A percentile compares a stretch with the other conserved stretches of the same genome.
These are phyloP conservation scores for Hyphodiscus hymeniophilus DNA, from an alignment of 495 filamentous ascomycete species.

Conservation along the genomic window DNA sequence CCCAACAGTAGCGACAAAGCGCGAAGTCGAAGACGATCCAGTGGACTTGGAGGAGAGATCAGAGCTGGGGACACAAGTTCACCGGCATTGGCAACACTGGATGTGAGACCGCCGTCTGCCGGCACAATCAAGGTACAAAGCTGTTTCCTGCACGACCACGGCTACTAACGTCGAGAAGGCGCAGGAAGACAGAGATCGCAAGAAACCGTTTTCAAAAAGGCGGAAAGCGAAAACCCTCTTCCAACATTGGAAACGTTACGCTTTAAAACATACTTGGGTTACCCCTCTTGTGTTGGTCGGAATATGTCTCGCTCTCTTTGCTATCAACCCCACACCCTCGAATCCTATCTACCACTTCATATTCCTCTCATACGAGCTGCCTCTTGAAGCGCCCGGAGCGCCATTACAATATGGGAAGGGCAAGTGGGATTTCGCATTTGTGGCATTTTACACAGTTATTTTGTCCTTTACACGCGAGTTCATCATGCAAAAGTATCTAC, in stretches of 20 bases:
- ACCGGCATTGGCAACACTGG: constrained; percentile 21
- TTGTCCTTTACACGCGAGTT: constrained; percentile 93
- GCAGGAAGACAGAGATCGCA: constrained; percentile 22
- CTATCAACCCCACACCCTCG: constrained; percentile 65
- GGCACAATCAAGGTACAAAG: constrained; percentile 18
- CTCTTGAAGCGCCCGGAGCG: constrained; percentile 38
- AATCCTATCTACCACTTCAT: constrained; percentile 84
- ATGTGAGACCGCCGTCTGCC: constrained; percentile 21
- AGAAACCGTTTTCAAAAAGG: constrained; percentile 42
- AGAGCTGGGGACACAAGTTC: constrained; percentile 23
- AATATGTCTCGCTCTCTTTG: constrained; percentile 59
- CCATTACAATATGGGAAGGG: constrained; percentile 86
- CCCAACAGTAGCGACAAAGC: constrained; percentile 7
- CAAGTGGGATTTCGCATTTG: constrained; percentile 72
- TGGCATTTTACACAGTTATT: constrained; percentile 82
- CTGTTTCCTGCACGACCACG: background rate
- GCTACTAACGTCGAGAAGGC: constrained; percentile 12
- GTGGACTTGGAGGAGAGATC: constrained; percentile 25
- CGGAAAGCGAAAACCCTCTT: constrained; percentile 53
- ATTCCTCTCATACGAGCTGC: constrained; percentile 85
- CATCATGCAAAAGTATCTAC: constrained; percentile 87
- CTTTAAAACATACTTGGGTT: constrained; percentile 71
- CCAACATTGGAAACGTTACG: constrained; percentile 56
- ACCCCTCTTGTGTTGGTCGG: constrained; percentile 65
- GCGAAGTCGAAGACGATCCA: constrained; percentile 19